A percentile compares a stretch with the other conserved stretches of the same genome.
Conservation (phyloP, 768 basidiomycete genomes). For the Amanita exitialis region DNA sequence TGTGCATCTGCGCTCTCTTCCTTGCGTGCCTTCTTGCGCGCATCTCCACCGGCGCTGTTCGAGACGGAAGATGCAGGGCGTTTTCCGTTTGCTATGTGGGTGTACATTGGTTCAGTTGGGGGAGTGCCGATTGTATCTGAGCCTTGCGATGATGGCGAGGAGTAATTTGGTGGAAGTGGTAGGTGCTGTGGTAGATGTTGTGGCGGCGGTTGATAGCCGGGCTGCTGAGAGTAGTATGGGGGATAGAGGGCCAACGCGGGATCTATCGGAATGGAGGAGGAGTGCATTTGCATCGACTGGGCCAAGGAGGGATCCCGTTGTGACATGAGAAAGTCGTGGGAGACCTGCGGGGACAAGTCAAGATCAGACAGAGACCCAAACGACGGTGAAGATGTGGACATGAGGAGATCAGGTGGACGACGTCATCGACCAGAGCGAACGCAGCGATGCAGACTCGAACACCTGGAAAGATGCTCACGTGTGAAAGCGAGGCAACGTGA, state of each 20-base stretch:
- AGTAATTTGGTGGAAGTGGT: conserved; percentile 46
- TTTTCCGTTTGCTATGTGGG: conserved; percentile 51
- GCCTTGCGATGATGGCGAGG: conserved; percentile 73
- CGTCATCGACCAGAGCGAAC: neutral
- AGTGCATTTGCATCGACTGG: conserved; percentile 43
- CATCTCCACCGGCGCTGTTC: conserved; percentile 25
- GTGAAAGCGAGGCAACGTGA: conserved; percentile 7
- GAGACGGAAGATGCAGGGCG: conserved; percentile 46
- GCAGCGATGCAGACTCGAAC: neutral
- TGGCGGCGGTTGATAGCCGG: conserved; percentile 33
- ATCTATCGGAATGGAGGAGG: conserved; percentile 59
- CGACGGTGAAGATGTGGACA: conserved; percentile 26
- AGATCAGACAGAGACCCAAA: conserved; percentile 16
- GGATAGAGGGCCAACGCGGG: conserved; percentile 62
- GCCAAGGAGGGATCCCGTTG: conserved; percentile 31
- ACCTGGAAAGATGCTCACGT: conserved; percentile 16
- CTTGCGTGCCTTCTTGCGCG: conserved; percentile 51
- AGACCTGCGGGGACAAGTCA: conserved; percentile 17
- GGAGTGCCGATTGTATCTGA: conserved; percentile 72
- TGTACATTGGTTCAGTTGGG: conserved; percentile 51
- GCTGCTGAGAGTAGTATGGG: conserved; percentile 42
- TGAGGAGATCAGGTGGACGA: conserved; percentile 21
- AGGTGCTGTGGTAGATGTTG: conserved; percentile 46
- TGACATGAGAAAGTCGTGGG: conserved; percentile 22
- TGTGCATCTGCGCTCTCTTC: conserved; percentile 47